Conservation (phyloP, 495 filamentous ascomycete species). For the Oidiodendron maius region DNA sequence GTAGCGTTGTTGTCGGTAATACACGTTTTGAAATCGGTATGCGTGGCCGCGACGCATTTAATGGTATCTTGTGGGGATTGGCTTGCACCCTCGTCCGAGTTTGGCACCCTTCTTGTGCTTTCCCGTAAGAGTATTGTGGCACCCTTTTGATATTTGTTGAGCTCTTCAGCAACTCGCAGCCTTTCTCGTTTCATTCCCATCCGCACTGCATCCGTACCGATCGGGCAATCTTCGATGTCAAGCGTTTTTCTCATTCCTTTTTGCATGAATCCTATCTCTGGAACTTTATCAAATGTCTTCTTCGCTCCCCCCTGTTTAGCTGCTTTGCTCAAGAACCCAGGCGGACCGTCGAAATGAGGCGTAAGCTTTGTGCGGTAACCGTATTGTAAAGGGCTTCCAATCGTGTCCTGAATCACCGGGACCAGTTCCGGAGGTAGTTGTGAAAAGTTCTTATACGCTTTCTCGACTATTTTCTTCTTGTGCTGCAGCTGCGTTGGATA, state of each 20-base stretch:
- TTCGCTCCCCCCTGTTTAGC: constrained; percentile 36
- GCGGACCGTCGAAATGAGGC: constrained; percentile 82
- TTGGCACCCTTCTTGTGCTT: constrained; percentile 64
- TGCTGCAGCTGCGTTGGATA: constrained; percentile 80
- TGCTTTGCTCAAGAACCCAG: constrained; percentile 30
- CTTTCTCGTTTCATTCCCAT: constrained; percentile 70
- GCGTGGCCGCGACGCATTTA: constrained; percentile 32
- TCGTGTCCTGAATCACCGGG: constrained; percentile 74
- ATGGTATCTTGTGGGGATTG: constrained; percentile 12
- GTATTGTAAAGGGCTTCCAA: constrained; percentile 84
- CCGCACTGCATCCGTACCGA: constrained; percentile 80
- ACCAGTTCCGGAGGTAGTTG: constrained; percentile 67
- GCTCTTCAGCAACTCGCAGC: constrained; percentile 59
- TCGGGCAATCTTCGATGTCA: constrained; percentile 96
- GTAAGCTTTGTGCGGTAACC: constrained; percentile 94
- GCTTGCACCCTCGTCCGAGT: constrained; percentile 26
- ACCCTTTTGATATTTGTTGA: constrained; percentile 67
- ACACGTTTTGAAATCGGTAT: constrained; percentile 75
- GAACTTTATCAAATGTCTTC: constrained; percentile 44
- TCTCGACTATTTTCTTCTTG: constrained; percentile 82
- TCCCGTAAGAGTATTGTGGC: constrained; percentile 88
- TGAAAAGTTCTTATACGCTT: constrained; percentile 89
- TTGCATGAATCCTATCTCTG: constrained; percentile 83
- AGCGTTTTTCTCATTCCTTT: constrained; percentile 68
- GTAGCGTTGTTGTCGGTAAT: constrained; percentile 77